phyloP scores from a whole-genome alignment of 352 stramenopile species.

The Phytophthora parvispora region DNA sequence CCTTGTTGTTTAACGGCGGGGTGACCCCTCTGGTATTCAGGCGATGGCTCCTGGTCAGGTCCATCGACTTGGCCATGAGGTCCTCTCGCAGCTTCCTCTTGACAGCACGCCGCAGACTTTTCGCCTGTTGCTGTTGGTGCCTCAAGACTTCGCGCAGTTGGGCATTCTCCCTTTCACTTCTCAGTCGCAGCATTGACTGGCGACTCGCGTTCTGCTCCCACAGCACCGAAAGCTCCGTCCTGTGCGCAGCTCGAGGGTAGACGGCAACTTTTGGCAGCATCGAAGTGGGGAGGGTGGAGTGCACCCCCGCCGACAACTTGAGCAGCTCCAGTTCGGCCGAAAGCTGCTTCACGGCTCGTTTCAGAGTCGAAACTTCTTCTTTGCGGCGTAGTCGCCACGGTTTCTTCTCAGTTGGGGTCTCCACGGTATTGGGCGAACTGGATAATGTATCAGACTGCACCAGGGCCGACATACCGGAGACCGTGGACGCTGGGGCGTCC shows the following conservation, averaged over 20 bases:
- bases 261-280: background rate
- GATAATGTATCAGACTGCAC: too few species aligned
- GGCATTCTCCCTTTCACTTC: slow-evolving; percentile 23
- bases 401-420: too few species aligned
- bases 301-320: slow-evolving; percentile 27
- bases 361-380: slow-evolving; percentile 23
- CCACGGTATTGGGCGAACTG: too few species aligned
- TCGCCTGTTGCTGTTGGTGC: slow-evolving; percentile 24
- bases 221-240: slow-evolving; percentile 19
- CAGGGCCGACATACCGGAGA: too few species aligned
- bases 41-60: slow-evolving; percentile 8
- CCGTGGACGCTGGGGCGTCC: background rate
- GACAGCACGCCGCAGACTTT: slow-evolving; percentile 24
- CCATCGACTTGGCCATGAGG: slow-evolving; percentile 11
- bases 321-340: slow-evolving; percentile 18
- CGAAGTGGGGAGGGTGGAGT: slow-evolving; percentile 18
- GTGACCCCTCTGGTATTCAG: slow-evolving; percentile 19
- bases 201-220: slow-evolving; percentile 28
- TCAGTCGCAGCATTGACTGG: slow-evolving; percentile 19
- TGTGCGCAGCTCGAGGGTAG: background rate
- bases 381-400: slow-evolving; percentile 35
- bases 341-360: slow-evolving; percentile 28
- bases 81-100: slow-evolving; percentile 26
- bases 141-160: slow-evolving; percentile 12
- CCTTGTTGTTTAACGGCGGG: slow-evolving; percentile 24